phyloP scores from a whole-genome alignment of 345 rosid species.

The Psidium guajava region DNA sequence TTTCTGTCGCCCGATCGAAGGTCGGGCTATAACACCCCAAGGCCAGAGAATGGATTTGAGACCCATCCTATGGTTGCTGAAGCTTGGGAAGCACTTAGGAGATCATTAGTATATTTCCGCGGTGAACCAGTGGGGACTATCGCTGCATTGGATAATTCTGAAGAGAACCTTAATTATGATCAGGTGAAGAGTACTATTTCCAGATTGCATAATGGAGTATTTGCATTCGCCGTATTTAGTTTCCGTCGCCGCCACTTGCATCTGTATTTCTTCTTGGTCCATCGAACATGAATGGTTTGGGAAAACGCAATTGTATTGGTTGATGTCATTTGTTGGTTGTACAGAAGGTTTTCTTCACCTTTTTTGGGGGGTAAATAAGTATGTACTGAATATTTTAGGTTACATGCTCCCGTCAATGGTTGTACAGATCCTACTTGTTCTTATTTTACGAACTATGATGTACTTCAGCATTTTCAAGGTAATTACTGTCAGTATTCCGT shows the following conservation, averaged over 20 bases:
- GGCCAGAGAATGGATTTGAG: constrained; percentile 30
- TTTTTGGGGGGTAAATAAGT: background rate
- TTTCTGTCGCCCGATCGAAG: constrained; percentile 43
- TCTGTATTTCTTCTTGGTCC: background rate
- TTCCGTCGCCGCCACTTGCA: background rate
- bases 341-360: background rate
- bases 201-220: background rate
- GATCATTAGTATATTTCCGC: constrained; percentile 64
- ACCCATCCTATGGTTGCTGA: constrained; percentile 63
- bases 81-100: constrained; percentile 81
- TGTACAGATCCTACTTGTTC: background rate
- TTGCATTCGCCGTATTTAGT: background rate
- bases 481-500: background rate
- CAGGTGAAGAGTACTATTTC: constrained; percentile 37
- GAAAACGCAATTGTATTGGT: background rate
- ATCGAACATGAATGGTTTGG: background rate
- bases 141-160: constrained; percentile 75
- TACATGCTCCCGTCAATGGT: background rate
- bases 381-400: background rate
- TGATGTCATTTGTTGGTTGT: background rate
- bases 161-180: constrained; percentile 82
- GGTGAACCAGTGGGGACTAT: constrained; percentile 90
- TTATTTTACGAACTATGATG: background rate
- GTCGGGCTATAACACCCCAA: constrained; percentile 63
- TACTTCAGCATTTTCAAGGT: background rate